Evolutionary conservation across 1,139 yeast genomes (phyloP).

Genomic region (Arxiozyma telluris): DNA sequence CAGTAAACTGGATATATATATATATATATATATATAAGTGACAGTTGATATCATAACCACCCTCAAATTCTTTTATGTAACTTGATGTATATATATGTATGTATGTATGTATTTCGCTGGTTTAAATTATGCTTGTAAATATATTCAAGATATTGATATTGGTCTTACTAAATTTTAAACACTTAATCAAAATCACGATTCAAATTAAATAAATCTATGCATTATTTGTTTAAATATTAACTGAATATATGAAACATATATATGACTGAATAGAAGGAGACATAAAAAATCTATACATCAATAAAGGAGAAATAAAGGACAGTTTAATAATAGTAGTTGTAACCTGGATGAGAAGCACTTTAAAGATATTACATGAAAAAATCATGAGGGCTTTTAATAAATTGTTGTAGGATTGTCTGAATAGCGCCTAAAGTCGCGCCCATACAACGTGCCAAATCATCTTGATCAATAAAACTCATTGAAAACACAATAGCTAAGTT

Average conservation of each 20-base stretch:
- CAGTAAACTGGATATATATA: not conserved
- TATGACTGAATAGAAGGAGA: not conserved
- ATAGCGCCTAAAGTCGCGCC: conserved; percentile 37
- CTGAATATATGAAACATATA: not conserved
- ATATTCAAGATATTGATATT: not conserved
- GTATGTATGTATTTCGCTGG: not conserved
- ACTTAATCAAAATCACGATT: not conserved
- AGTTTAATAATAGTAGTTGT: not conserved
- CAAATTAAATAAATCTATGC: conserved; percentile 2
- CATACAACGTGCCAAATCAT: conserved; percentile 34
- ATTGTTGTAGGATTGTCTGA: conserved; percentile 33
- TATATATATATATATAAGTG: too few relatives aligned
- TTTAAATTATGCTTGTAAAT: not conserved
- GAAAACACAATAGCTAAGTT: conserved; percentile 72
- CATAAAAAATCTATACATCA: too few relatives aligned
- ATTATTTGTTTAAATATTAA: not conserved
- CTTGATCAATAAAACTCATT: conserved; percentile 45
- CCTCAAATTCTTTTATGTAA: too few relatives aligned
- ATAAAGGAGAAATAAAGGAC: not conserved
- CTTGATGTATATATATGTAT: not conserved
- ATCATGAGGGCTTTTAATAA: conserved; percentile 31
- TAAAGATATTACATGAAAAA: conserved; percentile 10
- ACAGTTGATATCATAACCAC: conserved; percentile 5
- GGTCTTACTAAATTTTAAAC: not conserved
- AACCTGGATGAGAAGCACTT: not conserved